Base-by-base conservation (phyloP, 441 rosid species). In the Melastoma candidum region DNA sequence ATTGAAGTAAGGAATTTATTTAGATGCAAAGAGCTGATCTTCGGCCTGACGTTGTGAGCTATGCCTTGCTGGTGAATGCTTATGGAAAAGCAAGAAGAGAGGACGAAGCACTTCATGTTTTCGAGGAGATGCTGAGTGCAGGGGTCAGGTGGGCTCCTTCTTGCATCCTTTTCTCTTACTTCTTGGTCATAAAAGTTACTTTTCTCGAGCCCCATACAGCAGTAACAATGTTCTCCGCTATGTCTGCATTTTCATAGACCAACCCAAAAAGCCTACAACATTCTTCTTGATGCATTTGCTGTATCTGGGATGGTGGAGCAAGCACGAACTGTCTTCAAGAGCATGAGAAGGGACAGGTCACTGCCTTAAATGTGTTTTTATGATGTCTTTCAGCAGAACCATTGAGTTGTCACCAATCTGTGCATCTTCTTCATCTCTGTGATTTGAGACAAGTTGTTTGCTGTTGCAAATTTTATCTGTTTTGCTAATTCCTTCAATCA, bases 281-380 rank as follows among this genome's bases (percentile, higher is more conserved):
- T 85, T 64, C 75, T 90, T 79, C 98, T 90, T 41, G 90, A 87
- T 74, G 89, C 96, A 62, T 92, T 92, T 54, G 94, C 96, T 46
- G 80, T 92, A 45, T 83, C 94, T 12, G 96, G 95, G 47, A 92
- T 85, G 98, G 92, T 84, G 72, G 98, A 92, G 68, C 96, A 92
- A 72, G 95, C 98, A 56, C 77, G 74, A 55, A 74, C 71, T 1
- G 87, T 87, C 26, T 92, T 92, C 77, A 83, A 81, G 71, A 80
- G 94, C 81, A 92, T 92, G 98, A 82, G 92, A 68, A 78, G 98
- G 53, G 90, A 92, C 76, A 82, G 95, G 96, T 92, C 76, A 66
- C 36, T 52, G 17, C 22, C 6, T 14, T 14, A 5, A 14, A 36
- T 26, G 39, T 32, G 39, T 12, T 52, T 52, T 41, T 22, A 43